phyloP scores from a whole-genome alignment of 495 filamentous ascomycete genomes.

The Penicillium bialowiezense region DNA sequence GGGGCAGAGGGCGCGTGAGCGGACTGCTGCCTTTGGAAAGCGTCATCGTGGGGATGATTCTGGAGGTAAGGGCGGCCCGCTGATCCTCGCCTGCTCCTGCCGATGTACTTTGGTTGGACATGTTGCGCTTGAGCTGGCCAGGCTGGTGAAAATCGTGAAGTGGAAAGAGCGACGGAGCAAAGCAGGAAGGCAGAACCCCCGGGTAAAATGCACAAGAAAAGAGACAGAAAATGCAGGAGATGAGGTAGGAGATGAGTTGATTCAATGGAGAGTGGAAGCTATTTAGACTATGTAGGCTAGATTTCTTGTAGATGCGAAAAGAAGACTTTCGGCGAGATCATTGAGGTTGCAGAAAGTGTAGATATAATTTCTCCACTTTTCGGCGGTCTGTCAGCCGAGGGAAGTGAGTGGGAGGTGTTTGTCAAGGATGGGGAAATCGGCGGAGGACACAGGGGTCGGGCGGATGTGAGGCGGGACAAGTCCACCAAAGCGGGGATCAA shows the following conservation, averaged over 20 bases:
- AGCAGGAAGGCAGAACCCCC: no score
- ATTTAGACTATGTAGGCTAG: neutral
- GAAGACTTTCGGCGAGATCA: neutral
- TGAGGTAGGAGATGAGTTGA: neutral
- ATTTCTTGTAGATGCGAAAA: no score
- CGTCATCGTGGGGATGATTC: slow-evolving; percentile 58
- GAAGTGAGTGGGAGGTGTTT: no score
- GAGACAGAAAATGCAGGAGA: no score
- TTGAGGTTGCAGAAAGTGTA: no score
- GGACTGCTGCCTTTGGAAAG: slow-evolving; percentile 43
- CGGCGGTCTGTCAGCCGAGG: neutral
- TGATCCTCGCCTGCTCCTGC: neutral
- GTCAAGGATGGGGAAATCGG: no score
- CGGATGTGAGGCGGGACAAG: slow-evolving; percentile 1
- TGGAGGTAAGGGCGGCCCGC: slow-evolving; percentile 31
- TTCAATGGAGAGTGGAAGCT: neutral
- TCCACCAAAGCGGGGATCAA: slow-evolving; percentile 1
- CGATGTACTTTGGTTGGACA: neutral
- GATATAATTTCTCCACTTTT: no score
- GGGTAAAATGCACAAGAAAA: no score
- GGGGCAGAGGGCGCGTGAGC: slow-evolving; percentile 13
- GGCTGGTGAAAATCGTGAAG: no score
- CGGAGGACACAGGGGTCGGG: neutral
- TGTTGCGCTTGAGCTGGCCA: neutral
- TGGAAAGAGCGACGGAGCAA: no score